Evolutionary conservation across 2,329 filamentous ascomycete species (phyloP), one percentile per base, ranked within the genome.

Genomic region (Curvularia sp.): DNA sequence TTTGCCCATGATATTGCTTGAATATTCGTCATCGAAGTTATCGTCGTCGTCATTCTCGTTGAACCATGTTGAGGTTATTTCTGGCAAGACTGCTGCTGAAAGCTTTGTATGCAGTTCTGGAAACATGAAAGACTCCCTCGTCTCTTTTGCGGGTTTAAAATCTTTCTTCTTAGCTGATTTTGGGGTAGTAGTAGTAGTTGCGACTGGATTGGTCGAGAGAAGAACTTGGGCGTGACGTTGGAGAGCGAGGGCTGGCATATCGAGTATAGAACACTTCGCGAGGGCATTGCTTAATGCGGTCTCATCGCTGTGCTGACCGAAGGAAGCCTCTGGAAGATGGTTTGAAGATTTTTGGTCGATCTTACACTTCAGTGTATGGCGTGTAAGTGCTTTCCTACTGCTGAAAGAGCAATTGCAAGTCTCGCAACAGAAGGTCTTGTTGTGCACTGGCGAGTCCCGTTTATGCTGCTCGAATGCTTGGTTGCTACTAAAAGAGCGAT

Each of bases 1-100:
- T 12, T 39, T 52, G 9, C 59, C 65, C 60, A 57, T 66, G 32
- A 69, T 43, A 39, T 59, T 5, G 15, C 60, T 69, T 0, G 19
- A 32, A 36, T 60, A 60, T 51, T 57, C 18, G n/a, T 60, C 55
- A 32, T 23, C 47, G 36, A 9, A 28, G n/a, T 25, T 30, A 5
- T 15, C 32, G 23, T 49, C 25, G 18, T 32, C 52, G 27, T 57
- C 41, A 25, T 43, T 30, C n/a, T 49, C 15, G 25, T 57, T 25
- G 50, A 64, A 58, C 48, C 41, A 43, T 23, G 23, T 43, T n/a
- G 23, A 9, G 4, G 21, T 23, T 27, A 43, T 25, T 15, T 43
- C 21, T 25, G 41, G 41, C 1, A 27, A 27, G 19, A 25, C 9
- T 13, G 41, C 41, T 13, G 18, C 27, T 47, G 18, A 5, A 32